Base-by-base conservation (phyloP, 305 asterid genomes). In the Ajuga reptans region DNA sequence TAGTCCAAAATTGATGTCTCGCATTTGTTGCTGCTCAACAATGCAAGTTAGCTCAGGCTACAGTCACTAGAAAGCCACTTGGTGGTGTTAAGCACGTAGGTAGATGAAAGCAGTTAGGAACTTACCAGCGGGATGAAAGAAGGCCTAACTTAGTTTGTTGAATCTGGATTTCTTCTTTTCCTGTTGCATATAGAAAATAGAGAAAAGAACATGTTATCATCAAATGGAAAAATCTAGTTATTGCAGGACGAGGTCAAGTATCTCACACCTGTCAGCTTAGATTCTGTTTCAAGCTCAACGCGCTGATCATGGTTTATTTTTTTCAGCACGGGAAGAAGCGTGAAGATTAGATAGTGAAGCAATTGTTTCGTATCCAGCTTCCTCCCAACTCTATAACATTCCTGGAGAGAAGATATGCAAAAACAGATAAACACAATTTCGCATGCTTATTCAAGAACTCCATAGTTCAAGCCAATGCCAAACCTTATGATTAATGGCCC, bases 301-400 rank as follows among this genome's bases (percentile, higher is more conserved):
- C 37, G 69, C 80, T 89, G 96, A 47, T 85, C 89, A 72, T 24
- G 75, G 73, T 89, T 93, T 16, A 91, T 53, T 77, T 83, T 85
- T 73, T 84, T 86, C 69, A 93, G 87, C 57, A 87, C 84, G 1
- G 99, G 97, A 83, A 87, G 89, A 78, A 94, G 96, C 84, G 66
- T 67, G 79, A 72, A 71, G 58, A 89, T 82, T 74, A 89, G 82
- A 82, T 94, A 89, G 52, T 81, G 84, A 78, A 94, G 92, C 76
- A 87, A 72, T 43, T 83, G 86, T 54, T 75, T 80, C 74, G 80
- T 83, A 70, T 76, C 88, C 66, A 80, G 78, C 79, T 82, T 85
- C 77, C 72, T 82, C 81, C 78, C 85, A 55, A 75, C 90, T 72
- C 84, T 78, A 63, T 64, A 67, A 51, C 73, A 74, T 46, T 83